These are phyloP conservation scores for Podaxis pistillaris DNA, from an alignment of 768 basidiomycete genomes.

Conservation along the genomic window DNA sequence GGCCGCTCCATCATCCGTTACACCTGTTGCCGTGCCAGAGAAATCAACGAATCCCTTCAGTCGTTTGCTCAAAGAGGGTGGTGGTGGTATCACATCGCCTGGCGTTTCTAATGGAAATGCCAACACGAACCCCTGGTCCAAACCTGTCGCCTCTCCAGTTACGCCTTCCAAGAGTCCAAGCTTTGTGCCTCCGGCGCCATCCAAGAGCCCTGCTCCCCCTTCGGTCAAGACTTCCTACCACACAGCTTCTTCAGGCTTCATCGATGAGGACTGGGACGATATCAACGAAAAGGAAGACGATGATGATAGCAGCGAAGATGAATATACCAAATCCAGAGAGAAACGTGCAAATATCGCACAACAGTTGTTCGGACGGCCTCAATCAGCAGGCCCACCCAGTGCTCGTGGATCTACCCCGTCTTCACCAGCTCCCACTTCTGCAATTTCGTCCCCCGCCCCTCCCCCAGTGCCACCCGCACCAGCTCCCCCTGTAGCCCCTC, in stretches of 20 bases:
- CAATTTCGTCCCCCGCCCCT: constrained; percentile 33
- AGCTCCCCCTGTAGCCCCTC: constrained; percentile 28
- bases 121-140: constrained; percentile 70
- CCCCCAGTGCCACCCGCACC: constrained; percentile 22
- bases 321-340: constrained; percentile 61
- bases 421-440: constrained; percentile 29
- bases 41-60: constrained; percentile 83
- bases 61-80: constrained; percentile 54
- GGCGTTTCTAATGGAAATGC: constrained; percentile 34
- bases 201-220: constrained; percentile 53
- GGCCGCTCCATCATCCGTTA: constrained; percentile 25
- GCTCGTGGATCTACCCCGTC: constrained; percentile 47
- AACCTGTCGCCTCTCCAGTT: constrained; percentile 32
- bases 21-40: constrained; percentile 32
- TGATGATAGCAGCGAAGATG: constrained; percentile 80
- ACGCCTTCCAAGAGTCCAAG: constrained; percentile 21
- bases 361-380: constrained; percentile 73
- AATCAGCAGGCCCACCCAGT: constrained; percentile 50
- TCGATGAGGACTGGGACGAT: constrained; percentile 86
- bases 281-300: constrained; percentile 69
- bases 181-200: constrained; percentile 30
- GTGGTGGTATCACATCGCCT: constrained; percentile 28
- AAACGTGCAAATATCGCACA: constrained; percentile 72
- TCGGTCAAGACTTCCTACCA: constrained; percentile 57
- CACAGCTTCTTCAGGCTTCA: constrained; percentile 50